These are phyloP conservation scores for Populus deltoides DNA, from an alignment of 345 rosid species.

Conservation along the genomic window DNA sequence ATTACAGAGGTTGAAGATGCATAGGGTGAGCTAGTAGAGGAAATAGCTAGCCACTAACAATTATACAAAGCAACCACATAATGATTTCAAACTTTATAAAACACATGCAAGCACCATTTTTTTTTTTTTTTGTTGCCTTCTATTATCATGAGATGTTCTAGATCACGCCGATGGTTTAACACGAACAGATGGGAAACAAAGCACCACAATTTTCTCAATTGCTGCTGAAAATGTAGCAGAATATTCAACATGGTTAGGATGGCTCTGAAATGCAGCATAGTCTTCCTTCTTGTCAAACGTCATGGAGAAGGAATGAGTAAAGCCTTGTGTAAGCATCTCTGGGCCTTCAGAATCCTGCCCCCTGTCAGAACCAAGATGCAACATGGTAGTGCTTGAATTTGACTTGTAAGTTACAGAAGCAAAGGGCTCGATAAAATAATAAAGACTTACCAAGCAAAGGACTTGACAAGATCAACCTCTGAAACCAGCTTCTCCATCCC, in stretches of 20 bases:
- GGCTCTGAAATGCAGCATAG: conserved; percentile 52
- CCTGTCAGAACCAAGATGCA: conserved; percentile 34
- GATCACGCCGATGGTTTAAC: conserved; percentile 41
- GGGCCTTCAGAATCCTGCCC: conserved; percentile 75
- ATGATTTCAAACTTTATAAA: not conserved
- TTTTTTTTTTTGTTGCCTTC: not conserved
- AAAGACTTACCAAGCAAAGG: conserved; percentile 67
- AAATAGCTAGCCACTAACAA: not conserved
- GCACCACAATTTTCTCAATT: conserved; percentile 71
- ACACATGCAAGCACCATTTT: not conserved
- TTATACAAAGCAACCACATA: conserved; percentile 3
- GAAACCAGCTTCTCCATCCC: conserved; percentile 81
- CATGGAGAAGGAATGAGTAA: conserved; percentile 75
- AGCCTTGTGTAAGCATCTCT: conserved; percentile 94
- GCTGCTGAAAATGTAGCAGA: conserved; percentile 72
- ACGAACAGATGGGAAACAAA: conserved; percentile 55
- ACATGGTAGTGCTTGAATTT: not conserved
- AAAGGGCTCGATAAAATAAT: not conserved
- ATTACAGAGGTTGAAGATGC: conserved; percentile 3
- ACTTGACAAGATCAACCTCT: conserved; percentile 72
- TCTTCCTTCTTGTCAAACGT: conserved; percentile 78
- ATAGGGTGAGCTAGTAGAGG: conserved; percentile 3
- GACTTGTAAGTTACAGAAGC: not conserved
- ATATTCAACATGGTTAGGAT: conserved; percentile 72
- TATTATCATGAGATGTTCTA: not conserved